Evolutionary conservation across 441 rosid species (phyloP).

Genomic region (Pelargonium australe): DNA sequence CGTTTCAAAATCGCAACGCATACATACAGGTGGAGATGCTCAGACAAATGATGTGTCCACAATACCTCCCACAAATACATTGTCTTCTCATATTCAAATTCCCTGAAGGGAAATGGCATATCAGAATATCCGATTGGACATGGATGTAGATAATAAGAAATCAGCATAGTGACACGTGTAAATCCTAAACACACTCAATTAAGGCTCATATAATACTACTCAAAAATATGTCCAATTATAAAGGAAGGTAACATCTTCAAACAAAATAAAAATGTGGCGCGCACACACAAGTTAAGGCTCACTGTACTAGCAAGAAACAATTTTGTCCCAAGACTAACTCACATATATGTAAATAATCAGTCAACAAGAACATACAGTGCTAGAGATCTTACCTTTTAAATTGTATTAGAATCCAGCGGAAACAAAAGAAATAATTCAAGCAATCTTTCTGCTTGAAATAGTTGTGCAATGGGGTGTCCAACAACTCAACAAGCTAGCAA

Average conservation of each 20-base stretch:
- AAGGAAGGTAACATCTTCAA: background rate
- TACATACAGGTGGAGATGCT: conserved; percentile 82
- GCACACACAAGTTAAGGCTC: background rate
- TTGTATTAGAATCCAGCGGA: conserved; percentile 96
- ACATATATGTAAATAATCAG: background rate
- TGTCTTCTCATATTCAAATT: conserved; percentile 72
- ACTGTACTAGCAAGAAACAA: background rate
- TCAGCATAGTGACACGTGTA: too few relatives aligned
- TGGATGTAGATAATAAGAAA: background rate
- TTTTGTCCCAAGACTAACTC: background rate
- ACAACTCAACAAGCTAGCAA: conserved; percentile 85
- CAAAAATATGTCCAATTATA: background rate
- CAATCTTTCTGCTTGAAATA: conserved; percentile 91
- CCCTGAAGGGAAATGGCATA: conserved; percentile 39
- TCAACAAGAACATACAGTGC: background rate
- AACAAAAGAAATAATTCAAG: conserved; percentile 98
- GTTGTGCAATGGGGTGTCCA: conserved; percentile 80
- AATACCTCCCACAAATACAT: conserved; percentile 92
- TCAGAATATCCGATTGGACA: conserved; percentile 1
- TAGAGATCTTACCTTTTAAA: conserved; percentile 69
- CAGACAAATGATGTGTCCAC: conserved; percentile 80
- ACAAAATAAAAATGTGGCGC: background rate
- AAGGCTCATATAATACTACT: background rate
- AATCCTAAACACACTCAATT: background rate
- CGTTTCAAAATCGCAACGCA: conserved; percentile 93